phyloP scores from a whole-genome alignment of 257 asterid species.

The Voacanga thouarsii region DNA sequence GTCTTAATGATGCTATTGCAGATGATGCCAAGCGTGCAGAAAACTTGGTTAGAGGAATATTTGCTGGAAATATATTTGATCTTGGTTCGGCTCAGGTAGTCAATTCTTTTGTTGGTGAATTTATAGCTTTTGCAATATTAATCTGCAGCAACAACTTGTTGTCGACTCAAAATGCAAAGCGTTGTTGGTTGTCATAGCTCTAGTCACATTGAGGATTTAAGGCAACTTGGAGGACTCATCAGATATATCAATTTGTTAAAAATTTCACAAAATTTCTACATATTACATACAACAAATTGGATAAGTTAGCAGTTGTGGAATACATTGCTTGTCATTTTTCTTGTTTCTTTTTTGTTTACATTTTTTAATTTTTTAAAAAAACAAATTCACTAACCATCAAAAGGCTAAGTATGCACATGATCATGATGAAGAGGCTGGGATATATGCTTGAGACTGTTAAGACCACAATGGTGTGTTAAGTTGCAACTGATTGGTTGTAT shows the following conservation, averaged over 20 bases:
- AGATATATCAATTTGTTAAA: neutral
- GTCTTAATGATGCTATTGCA: conserved; percentile 65
- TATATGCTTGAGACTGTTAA: neutral
- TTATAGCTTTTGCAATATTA: neutral
- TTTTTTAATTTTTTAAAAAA: neutral
- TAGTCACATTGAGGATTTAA: neutral
- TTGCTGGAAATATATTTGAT: conserved; percentile 97
- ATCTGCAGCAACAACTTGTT: neutral
- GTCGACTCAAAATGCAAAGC: neutral
- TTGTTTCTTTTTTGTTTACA: neutral
- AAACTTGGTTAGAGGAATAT: conserved; percentile 84
- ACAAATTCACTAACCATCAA: neutral
- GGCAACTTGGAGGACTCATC: neutral
- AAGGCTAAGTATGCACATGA: neutral
- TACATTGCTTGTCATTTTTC: neutral
- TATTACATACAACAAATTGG: neutral
- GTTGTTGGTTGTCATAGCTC: neutral
- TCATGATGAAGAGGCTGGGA: neutral
- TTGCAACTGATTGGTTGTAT: conserved; percentile 16
- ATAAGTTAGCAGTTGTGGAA: neutral
- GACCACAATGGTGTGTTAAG: neutral
- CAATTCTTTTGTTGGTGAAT: conserved; percentile 8
- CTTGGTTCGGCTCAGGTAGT: conserved; percentile 97
- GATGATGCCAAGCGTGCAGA: conserved; percentile 62
- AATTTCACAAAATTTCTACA: neutral